Conservation (phyloP, 257 asterid species). For the Solanum bukasovii region DNA sequence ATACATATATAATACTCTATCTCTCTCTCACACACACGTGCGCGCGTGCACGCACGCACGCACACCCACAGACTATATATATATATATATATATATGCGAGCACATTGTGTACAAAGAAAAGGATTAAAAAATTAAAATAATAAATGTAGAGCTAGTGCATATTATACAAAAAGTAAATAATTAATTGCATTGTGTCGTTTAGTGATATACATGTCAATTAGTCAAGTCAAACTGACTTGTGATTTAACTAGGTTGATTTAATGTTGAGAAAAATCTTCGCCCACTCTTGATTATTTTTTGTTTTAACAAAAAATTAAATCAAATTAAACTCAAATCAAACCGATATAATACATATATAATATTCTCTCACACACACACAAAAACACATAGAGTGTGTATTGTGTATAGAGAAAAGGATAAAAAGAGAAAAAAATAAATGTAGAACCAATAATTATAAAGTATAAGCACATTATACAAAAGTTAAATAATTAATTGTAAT, state of each 20-base stretch:
- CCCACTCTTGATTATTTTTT: no score
- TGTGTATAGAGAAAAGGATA: background rate
- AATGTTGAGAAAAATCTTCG: no score
- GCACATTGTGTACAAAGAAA: background rate
- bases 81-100: background rate
- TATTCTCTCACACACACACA: no score
- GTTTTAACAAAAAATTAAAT: no score
- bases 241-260: no score
- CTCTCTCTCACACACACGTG: no score
- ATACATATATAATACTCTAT: no score
- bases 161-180: background rate
- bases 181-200: background rate
- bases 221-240: no score
- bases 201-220: no score
- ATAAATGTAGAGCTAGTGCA: background rate
- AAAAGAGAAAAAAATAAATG: background rate
- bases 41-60: accelerated
- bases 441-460: background rate
- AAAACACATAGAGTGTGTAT: no score
- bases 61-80: no score
- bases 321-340: background rate
- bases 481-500: background rate
- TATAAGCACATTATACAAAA: background rate
- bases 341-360: no score
- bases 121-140: background rate